Conservation (phyloP, 805 yeast genomes). For the Millerozyma miso region DNA sequence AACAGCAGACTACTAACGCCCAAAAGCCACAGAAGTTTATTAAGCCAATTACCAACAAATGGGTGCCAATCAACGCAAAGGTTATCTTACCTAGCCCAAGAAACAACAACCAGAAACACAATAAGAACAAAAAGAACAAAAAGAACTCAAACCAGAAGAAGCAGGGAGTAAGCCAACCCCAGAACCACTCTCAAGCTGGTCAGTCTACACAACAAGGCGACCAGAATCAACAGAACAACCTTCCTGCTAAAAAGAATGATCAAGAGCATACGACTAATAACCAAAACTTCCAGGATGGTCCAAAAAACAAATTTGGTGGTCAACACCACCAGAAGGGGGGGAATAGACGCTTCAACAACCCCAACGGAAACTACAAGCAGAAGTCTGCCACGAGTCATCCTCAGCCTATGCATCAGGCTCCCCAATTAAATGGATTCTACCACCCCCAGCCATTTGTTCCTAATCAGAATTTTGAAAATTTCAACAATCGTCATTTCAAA, state of each 20-base stretch:
- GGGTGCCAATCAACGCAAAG: slow-evolving; percentile 44
- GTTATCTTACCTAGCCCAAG: slow-evolving; percentile 38
- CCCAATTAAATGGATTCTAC: slow-evolving; percentile 24
- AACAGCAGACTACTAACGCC: slow-evolving; percentile 9
- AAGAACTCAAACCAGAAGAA: slow-evolving; percentile 14
- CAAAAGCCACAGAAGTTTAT: slow-evolving; percentile 29
- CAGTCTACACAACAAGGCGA: slow-evolving; percentile 3
- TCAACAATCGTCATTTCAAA: slow-evolving; percentile 26
- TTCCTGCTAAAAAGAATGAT: slow-evolving; percentile 3
- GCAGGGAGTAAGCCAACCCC: slow-evolving; percentile 4
- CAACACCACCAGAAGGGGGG: slow-evolving; percentile 18
- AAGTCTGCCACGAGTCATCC: slow-evolving; percentile 14
- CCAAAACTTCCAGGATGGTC: slow-evolving; percentile 10
- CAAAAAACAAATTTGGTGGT: slow-evolving; percentile 3
- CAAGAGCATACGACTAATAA: slow-evolving; percentile 6
- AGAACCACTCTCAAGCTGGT: slow-evolving; percentile 6
- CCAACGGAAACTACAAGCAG: slow-evolving; percentile 15
- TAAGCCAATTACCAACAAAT: slow-evolving; percentile 39
- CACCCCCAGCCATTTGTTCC: slow-evolving; percentile 30
- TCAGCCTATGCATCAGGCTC: slow-evolving; percentile 13
- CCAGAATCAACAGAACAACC: slow-evolving; percentile 2
- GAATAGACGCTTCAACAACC: slow-evolving; percentile 23
- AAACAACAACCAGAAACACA: slow-evolving; percentile 17
- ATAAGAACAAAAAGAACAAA: slow-evolving; percentile 25
- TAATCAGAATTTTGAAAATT: slow-evolving; percentile 19